Evolutionary conservation across 78 protist species (phyloP), one percentile per base, ranked within the genome.

Genomic region (Dictyostelium intermedium): DNA sequence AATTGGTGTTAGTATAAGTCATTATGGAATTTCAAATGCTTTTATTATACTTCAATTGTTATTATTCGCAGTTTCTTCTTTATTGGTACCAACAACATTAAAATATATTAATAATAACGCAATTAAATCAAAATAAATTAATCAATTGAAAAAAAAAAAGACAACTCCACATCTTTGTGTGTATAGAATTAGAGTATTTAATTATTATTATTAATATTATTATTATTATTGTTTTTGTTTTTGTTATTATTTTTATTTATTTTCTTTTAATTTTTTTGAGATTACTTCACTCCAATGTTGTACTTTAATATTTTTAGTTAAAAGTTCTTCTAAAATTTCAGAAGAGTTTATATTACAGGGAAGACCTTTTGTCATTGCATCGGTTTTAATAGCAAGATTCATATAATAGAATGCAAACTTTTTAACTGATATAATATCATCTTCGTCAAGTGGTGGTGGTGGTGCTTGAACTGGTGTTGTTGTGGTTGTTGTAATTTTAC

Each of bases 1-100:
- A 66, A 96, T 97, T 25, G 98, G 98, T 72, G 78, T 60, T 27
- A 37, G 84, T n/a, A 98, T 98, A 70, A 72, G 91, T 69, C 98
- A 93, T 91, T 97, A 95, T 87, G 97, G 56, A 27, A 95, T 98
- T 63, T 50, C 95, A 34, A 97, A 97, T 81, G 96, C 91, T 27
- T 37, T 92, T 50, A 91, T 86, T 34, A 85, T 98, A 35, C 11
- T 98, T 5, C 92, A 96, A 45, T n/a, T 91, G 11, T 53, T 94
- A n/a, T 25, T 97, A 27, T 86, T 66, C 43, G 83, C 82, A 32
- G 85, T 92, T 25, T 82, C 96, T 4, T 56, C 86, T 25, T 25
- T 83, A 63, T 50, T 89, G 32, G 87, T 89, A 3, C 94, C 94
- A 77, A 76, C 92, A 23, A 60, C 45, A 2, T 34, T 53, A 27